Base-by-base conservation (phyloP, 805 yeast species). In the Metschnikowia lunata region DNA sequence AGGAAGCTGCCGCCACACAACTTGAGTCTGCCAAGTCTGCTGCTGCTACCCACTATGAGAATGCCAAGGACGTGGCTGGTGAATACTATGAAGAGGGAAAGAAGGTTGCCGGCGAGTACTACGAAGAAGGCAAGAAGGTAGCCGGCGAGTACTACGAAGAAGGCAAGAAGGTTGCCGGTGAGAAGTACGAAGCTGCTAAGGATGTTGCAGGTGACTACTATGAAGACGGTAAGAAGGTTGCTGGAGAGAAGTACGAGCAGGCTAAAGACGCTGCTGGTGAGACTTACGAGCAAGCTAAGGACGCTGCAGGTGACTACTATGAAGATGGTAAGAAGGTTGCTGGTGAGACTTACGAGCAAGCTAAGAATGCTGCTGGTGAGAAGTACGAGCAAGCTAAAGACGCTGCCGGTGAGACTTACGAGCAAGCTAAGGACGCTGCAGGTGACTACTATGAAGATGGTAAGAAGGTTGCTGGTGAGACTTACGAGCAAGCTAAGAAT, bases 241-340 rank as follows among this genome's bases (percentile, higher is more conserved):
- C 45, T 28, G 39, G 13, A 7, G 15, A 18, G 8, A 10, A 27
- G 26, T 29, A 12, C 34, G 46, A 46, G 40, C 34, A 30, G 26
- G 50, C 43, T 52, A 40, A 53, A 36, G 33, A 46, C 6, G 43
- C 52, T 18, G 59, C 61, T 37, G 59, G 34, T 7, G 45, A 49
- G 14, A 29, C 36, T 40, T 40, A 38, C 37, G 39, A 36, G 32
- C 47, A 47, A 27, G 43, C 44, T 31, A 41, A 44, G 43, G 39
- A 18, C 27, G 40, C 46, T 33, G 42, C 46, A 26, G 37, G n/a
- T 13, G 18, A n/a, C 3, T 15, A 37, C 37, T 31, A 27, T 14
- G 28, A 7, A n/a, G 12, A 30, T 9, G 43, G 34, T 10, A 33
- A 39, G 36, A 37, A 40, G 8, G 39, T 39, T 13, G 44, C 44